phyloP scores from a whole-genome alignment of 768 basidiomycete species.

The Cantharellus cinnabarinus region DNA sequence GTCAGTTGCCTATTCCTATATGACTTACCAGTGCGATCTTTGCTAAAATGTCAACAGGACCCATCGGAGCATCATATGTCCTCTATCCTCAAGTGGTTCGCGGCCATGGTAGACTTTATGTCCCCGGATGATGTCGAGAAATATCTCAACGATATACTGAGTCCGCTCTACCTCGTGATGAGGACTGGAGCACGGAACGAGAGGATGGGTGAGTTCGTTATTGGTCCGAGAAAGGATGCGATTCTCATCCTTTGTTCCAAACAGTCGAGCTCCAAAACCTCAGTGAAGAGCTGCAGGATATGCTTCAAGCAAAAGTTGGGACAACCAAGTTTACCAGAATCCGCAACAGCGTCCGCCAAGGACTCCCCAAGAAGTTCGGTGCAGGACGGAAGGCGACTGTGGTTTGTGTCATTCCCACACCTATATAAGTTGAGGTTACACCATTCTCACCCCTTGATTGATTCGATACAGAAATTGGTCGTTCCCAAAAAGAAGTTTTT shows the following conservation, averaged over 20 bases:
- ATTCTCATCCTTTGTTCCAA: neutral
- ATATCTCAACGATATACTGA: constrained; percentile 68
- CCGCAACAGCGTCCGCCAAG: constrained; percentile 67
- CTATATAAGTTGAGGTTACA: no score
- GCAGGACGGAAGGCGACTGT: no score
- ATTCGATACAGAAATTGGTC: no score
- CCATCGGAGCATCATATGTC: constrained; percentile 54
- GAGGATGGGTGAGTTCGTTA: constrained; percentile 42
- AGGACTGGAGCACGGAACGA: constrained; percentile 72
- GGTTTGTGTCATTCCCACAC: no score
- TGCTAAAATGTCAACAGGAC: neutral
- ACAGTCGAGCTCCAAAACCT: constrained; percentile 72
- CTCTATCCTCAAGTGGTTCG: constrained; percentile 78
- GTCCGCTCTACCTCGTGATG: constrained; percentile 66
- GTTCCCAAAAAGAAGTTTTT: no score
- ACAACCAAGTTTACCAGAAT: constrained; percentile 58
- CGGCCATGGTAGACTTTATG: constrained; percentile 68
- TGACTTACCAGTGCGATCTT: neutral
- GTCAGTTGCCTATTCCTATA: constrained; percentile 19
- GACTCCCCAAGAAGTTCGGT: constrained; percentile 15
- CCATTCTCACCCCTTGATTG: no score
- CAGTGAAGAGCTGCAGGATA: constrained; percentile 65
- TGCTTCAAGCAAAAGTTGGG: constrained; percentile 74
- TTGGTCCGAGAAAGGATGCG: neutral
- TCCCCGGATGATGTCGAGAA: constrained; percentile 33